A percentile compares a stretch with the other conserved stretches of the same genome.
Conservation (phyloP, 2,329 filamentous ascomycete genomes). For the Xylaria hypoxylon region DNA sequence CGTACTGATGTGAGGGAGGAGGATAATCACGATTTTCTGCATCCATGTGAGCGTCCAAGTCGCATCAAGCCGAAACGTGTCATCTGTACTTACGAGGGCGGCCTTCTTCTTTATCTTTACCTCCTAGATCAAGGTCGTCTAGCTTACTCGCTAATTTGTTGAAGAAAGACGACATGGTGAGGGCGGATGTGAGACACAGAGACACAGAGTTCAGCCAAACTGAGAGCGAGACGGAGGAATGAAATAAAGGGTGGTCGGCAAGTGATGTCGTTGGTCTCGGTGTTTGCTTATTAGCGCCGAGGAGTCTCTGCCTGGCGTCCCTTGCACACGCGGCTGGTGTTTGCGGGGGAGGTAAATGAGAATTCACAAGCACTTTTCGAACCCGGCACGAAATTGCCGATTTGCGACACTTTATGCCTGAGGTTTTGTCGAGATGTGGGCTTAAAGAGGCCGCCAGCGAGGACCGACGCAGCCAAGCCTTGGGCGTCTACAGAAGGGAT, state of each 20-base stretch:
- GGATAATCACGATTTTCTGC: slow-evolving; percentile 44
- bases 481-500: neutral
- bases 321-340: neutral
- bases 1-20: slow-evolving; percentile 45
- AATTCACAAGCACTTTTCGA: slow-evolving; percentile 11
- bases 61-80: neutral
- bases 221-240: neutral
- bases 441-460: slow-evolving; percentile 27
- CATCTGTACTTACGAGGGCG: slow-evolving; percentile 37
- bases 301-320: neutral
- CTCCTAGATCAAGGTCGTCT: slow-evolving; percentile 48
- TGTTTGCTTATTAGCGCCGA: slow-evolving; percentile 14
- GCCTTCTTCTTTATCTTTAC: slow-evolving; percentile 41
- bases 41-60: slow-evolving; percentile 13
- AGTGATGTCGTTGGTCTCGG: neutral
- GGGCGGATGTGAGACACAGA: neutral
- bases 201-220: neutral
- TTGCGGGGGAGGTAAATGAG: neutral
- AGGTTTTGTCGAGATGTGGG: slow-evolving; percentile 14
- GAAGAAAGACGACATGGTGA: slow-evolving; percentile 48
- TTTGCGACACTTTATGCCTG: slow-evolving; percentile 24
- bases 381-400: slow-evolving; percentile 38
- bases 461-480: slow-evolving; percentile 37
- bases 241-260: neutral
- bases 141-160: slow-evolving; percentile 50